Evolutionary conservation across 1,139 yeast genomes (phyloP).

Genomic region (Eremothecium coryli): DNA sequence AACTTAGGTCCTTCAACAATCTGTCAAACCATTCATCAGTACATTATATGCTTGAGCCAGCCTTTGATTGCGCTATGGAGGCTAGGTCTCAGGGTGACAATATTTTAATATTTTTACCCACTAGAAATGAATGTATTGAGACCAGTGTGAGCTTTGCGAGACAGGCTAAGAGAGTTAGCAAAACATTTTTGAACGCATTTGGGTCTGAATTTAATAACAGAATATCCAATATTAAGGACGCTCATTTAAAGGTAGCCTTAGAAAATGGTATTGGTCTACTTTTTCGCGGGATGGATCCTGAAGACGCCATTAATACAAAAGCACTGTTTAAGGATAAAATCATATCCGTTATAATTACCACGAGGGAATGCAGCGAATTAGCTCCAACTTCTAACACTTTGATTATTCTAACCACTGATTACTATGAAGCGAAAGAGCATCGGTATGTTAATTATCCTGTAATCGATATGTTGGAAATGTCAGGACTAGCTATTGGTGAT

Average conservation of each 20-base stretch:
- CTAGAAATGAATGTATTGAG: conserved; percentile 47
- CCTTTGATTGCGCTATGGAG: conserved; percentile 30
- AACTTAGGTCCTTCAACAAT: conserved; percentile 43
- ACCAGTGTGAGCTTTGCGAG: conserved; percentile 40
- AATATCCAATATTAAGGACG: conserved; percentile 41
- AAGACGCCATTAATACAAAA: conserved; percentile 48
- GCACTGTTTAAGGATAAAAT: conserved; percentile 42
- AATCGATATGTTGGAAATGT: conserved; percentile 60
- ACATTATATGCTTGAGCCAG: conserved; percentile 43
- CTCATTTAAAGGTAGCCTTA: conserved; percentile 37
- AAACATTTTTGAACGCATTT: conserved; percentile 32
- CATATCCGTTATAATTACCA: conserved; percentile 46
- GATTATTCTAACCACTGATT: conserved; percentile 62
- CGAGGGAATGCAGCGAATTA: conserved; percentile 45
- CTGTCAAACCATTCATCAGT: conserved; percentile 43
- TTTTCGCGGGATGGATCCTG: conserved; percentile 48
- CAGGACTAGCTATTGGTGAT: conserved; percentile 44
- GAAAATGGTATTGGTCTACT: conserved; percentile 60
- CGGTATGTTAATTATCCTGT: conserved; percentile 61
- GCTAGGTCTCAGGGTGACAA: conserved; percentile 2
- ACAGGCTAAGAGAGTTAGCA: conserved; percentile 32
- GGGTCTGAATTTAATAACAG: conserved; percentile 37
- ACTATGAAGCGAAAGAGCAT: conserved; percentile 65
- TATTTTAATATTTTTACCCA: conserved; percentile 45
- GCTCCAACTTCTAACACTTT: conserved; percentile 49